A percentile compares a stretch with the other conserved stretches of the same genome.
These are phyloP conservation scores for Corynascus novoguineensis DNA, from an alignment of 495 filamentous ascomycete genomes.

Conservation along the genomic window DNA sequence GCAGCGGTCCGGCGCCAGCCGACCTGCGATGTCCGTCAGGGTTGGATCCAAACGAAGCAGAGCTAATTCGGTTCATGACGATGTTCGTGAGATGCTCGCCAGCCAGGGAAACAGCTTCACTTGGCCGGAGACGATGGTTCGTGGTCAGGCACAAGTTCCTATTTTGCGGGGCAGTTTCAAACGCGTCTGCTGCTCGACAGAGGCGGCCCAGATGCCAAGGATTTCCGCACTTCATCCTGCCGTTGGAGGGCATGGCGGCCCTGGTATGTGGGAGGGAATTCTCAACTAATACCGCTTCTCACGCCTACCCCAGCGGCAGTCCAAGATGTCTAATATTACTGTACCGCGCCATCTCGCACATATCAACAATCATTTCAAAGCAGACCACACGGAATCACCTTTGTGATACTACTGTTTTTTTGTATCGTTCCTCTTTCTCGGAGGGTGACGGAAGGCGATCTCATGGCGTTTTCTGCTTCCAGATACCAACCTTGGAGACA, in stretches of 20 bases:
- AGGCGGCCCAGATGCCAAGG: conserved; percentile 29
- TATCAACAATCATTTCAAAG: conserved; percentile 12
- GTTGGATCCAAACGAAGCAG: conserved; percentile 60
- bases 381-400: conserved; percentile 14
- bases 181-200: conserved; percentile 55
- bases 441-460: conserved; percentile 12
- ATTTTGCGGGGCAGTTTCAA: conserved; percentile 45
- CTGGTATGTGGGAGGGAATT: conserved; percentile 58
- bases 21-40: conserved; percentile 30
- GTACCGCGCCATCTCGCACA: conserved; percentile 18
- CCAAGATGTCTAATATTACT: conserved; percentile 18
- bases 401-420: conserved; percentile 31
- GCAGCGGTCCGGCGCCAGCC: conserved; percentile 35
- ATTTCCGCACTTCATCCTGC: conserved; percentile 37
- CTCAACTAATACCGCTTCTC: conserved; percentile 31
- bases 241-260: conserved; percentile 42
- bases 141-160: conserved; percentile 31
- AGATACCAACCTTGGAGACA: conserved; percentile 25
- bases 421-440: conserved; percentile 21
- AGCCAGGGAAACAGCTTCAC: conserved; percentile 17
- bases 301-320: not conserved
- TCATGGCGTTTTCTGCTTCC: conserved; percentile 21
- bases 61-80: conserved; percentile 60
- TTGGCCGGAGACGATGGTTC: conserved; percentile 38
- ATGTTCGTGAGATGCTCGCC: conserved; percentile 60